Evolutionary conservation across 2,329 filamentous ascomycete species (phyloP), one percentile per base, ranked within the genome.

Genomic region (Fusarium solani-melongenae): DNA sequence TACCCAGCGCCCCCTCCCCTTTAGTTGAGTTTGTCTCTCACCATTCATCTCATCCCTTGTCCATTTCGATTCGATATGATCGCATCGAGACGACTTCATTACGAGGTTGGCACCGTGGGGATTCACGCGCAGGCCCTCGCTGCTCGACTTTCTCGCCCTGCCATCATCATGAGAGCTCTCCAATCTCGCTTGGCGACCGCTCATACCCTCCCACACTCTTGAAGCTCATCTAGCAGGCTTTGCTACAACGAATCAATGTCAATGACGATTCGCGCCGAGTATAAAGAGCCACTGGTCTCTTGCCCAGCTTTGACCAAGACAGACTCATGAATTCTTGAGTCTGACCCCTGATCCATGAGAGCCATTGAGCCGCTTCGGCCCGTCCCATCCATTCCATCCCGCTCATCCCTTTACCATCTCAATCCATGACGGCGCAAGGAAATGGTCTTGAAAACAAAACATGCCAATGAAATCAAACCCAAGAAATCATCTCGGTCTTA

Each of bases 41-140:
- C 69, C 64, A 57, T 41, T 68, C 69, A 72, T 61, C 69, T 29
- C 20, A 61, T 17, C 58, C 49, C 53, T 58, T 24, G 38, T 64
- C 64, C 34, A 20, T 59, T 55, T 31, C 49, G 53, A 27, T 51
- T 57, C 20, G 29, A 29, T 39, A 41, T 44, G 31, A 24, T 49
- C 20, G 17, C 14, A 29, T 38, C 31, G 24, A 53, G 24, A 57
- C 36, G 17, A 29, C 46, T 29, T 11, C 46, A 12, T 51, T 10
- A 29, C n/a, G 24, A n/a, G 24, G 46, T 8, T 51, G 24, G 46
- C 24, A 4, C 6, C 12, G 7, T 24, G 20, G 24, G 20, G 5
- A 44, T 24, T 24, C 20, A 24, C 8, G 41, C 9, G 5, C 24
- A 31, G 24, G 38, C 24, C 39, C 22, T 9, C 44, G 9, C 17